Conservation (phyloP, 257 asterid species). For the Fraxinus quadrangulata region DNA sequence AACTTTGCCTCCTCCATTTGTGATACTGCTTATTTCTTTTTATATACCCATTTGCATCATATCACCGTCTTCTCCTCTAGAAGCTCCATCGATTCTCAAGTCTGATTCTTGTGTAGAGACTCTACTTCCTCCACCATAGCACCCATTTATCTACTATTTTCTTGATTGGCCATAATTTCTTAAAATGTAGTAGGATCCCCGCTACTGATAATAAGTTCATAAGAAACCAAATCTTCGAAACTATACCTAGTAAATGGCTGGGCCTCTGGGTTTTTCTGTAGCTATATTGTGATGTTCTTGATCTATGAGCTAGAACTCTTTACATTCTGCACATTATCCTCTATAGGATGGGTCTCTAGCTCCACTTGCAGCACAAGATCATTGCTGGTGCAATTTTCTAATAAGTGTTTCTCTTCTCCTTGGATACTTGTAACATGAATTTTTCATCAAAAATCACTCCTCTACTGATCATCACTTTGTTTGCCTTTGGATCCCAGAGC, state of each 20-base stretch:
- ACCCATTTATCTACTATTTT: too few relatives aligned
- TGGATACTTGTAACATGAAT: neutral
- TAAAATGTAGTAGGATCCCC: too few relatives aligned
- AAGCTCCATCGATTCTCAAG: too few relatives aligned
- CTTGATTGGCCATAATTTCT: too few relatives aligned
- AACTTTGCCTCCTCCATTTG: too few relatives aligned
- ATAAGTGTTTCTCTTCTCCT: neutral
- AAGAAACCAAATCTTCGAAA: conserved; percentile 9
- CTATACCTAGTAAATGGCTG: neutral
- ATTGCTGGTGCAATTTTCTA: neutral
- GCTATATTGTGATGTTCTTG: neutral
- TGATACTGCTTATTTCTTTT: too few relatives aligned
- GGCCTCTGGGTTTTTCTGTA: neutral
- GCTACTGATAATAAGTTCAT: neutral
- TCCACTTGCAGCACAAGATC: neutral
- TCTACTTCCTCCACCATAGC: too few relatives aligned
- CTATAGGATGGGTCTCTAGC: neutral
- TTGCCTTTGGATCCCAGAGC: neutral
- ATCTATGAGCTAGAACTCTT: neutral
- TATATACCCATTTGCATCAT: too few relatives aligned
- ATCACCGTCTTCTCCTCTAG: too few relatives aligned
- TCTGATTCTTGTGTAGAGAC: too few relatives aligned
- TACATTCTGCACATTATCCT: too few relatives aligned
- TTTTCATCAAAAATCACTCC: neutral
- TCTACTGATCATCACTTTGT: conserved; percentile 3